A percentile compares a stretch with the other conserved stretches of the same genome.
These are phyloP conservation scores for Dioszegia aurantiaca DNA, from an alignment of 768 basidiomycete genomes.

Conservation along the genomic window DNA sequence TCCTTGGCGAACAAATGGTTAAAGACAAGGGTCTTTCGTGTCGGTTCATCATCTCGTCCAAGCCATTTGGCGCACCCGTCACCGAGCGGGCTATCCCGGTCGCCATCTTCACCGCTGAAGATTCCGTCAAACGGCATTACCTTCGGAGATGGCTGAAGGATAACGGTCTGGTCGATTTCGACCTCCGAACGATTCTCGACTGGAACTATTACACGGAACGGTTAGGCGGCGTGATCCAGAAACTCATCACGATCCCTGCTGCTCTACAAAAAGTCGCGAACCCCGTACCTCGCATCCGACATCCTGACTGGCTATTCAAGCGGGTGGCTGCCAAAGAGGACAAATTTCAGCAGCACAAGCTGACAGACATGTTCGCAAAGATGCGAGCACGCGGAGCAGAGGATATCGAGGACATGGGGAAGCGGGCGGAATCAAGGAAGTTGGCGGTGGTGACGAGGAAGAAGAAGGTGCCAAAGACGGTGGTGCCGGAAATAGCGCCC, in stretches of 20 bases:
- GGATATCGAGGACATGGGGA: constrained; percentile 66
- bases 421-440: constrained; percentile 18
- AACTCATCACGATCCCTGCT: constrained; percentile 97
- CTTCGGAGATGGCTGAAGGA: constrained; percentile 97
- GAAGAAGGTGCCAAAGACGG: constrained; percentile 53
- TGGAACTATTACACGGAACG: constrained; percentile 99
- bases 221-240: constrained; percentile 95
- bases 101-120: constrained; percentile 96
- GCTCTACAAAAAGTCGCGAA: constrained; percentile 97
- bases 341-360: constrained; percentile 96
- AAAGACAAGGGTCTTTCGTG: constrained; percentile 99
- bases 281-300: constrained; percentile 89
- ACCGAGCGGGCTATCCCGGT: constrained; percentile 95
- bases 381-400: constrained; percentile 48
- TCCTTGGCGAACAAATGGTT: constrained; percentile 96
- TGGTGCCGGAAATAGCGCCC: constrained; percentile 59
- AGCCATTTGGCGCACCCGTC: constrained; percentile 86
- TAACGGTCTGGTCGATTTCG: constrained; percentile 77
- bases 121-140: constrained; percentile 80
- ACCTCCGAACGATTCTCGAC: constrained; percentile 88
- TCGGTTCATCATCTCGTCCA: constrained; percentile 96
- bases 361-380: constrained; percentile 82
- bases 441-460: constrained; percentile 58
- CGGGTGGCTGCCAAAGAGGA: constrained; percentile 84
- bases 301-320: constrained; percentile 95